Evolutionary conservation across 768 basidiomycete genomes (phyloP).

Genomic region (Tremella fuciformis): DNA sequence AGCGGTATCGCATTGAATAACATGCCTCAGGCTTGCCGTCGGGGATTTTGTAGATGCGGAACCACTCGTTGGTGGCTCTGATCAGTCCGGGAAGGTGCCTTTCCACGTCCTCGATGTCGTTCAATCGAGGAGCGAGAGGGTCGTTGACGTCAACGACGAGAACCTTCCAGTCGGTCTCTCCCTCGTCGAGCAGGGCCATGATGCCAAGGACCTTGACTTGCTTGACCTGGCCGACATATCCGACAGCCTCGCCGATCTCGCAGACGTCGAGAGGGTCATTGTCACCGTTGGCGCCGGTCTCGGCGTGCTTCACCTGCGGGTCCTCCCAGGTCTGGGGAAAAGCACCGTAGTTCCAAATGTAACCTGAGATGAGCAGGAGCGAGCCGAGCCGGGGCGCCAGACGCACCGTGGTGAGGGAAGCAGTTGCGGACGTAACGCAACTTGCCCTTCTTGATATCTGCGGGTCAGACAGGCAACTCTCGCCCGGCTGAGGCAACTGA

Average conservation of each 20-base stretch:
- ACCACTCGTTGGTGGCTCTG: constrained; percentile 98
- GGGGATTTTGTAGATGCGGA: constrained; percentile 61
- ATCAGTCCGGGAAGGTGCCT: constrained; percentile 94
- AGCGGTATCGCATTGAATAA: not conserved
- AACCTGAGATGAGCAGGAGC: constrained; percentile 23
- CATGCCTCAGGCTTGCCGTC: constrained; percentile 53
- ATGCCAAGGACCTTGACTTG: constrained; percentile 99
- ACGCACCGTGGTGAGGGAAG: constrained; percentile 98
- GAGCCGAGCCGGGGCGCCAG: not conserved
- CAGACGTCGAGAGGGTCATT: constrained; percentile 99
- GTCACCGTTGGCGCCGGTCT: constrained; percentile 98
- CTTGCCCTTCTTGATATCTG: constrained; percentile 86
- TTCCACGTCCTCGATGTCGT: constrained; percentile 99
- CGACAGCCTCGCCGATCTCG: constrained; percentile 98
- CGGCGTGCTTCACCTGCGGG: constrained; percentile 75
- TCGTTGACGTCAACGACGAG: constrained; percentile 95
- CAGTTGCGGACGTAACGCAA: constrained; percentile 98
- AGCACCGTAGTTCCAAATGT: constrained; percentile 99
- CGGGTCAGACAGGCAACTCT: not conserved
- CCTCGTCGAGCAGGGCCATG: constrained; percentile 99
- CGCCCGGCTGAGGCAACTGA: constrained; percentile 17
- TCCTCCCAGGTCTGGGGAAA: constrained; percentile 99
- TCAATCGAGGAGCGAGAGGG: constrained; percentile 91
- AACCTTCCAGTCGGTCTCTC: constrained; percentile 99
- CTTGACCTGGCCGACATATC: constrained; percentile 94